A percentile compares a stretch with the other conserved stretches of the same genome.
phyloP scores from a whole-genome alignment of 2,329 filamentous ascomycete genomes.

The Colletotrichum lindemuthianum region DNA sequence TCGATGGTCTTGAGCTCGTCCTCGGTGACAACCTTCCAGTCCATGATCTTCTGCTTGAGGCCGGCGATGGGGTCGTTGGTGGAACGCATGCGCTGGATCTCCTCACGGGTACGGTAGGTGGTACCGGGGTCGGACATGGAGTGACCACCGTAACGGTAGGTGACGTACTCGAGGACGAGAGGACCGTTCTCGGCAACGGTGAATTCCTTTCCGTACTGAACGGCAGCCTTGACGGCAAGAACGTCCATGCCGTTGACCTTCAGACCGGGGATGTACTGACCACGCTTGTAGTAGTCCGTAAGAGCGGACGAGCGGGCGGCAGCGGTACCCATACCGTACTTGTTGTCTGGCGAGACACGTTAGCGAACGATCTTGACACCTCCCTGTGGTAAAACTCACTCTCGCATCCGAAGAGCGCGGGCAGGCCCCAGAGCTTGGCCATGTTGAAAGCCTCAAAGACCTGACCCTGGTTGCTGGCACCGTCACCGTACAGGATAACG shows the following conservation, averaged over 20 bases:
- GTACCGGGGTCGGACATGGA: constrained; percentile 99
- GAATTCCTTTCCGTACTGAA: constrained; percentile 93
- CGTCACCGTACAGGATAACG: constrained; percentile 94
- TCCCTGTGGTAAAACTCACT: constrained; percentile 69
- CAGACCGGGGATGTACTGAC: constrained; percentile 98
- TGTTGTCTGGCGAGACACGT: constrained; percentile 79
- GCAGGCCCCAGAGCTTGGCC: constrained; percentile 98
- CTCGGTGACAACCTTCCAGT: constrained; percentile 92
- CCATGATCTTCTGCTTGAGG: constrained; percentile 96
- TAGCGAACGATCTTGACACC: constrained; percentile 36
- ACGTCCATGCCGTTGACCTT: constrained; percentile 99
- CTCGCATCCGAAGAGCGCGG: constrained; percentile 96
- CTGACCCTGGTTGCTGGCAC: constrained; percentile 98
- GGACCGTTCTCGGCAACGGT: constrained; percentile 86
- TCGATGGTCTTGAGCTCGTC: constrained; percentile 96
- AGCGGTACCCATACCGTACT: constrained; percentile 99
- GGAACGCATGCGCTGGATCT: constrained; percentile 99
- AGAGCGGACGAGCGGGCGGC: constrained; percentile 92
- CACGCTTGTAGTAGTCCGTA: constrained; percentile 99
- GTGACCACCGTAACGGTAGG: constrained; percentile 99
- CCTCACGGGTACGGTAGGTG: constrained; percentile 98
- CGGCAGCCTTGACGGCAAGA: constrained; percentile 95
- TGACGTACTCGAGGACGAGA: constrained; percentile 97
- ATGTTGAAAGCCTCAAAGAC: constrained; percentile 99
- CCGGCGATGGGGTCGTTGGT: constrained; percentile 99